Evolutionary conservation across 306 rosid species (phyloP).

Genomic region (Trifolium fragiferum): DNA sequence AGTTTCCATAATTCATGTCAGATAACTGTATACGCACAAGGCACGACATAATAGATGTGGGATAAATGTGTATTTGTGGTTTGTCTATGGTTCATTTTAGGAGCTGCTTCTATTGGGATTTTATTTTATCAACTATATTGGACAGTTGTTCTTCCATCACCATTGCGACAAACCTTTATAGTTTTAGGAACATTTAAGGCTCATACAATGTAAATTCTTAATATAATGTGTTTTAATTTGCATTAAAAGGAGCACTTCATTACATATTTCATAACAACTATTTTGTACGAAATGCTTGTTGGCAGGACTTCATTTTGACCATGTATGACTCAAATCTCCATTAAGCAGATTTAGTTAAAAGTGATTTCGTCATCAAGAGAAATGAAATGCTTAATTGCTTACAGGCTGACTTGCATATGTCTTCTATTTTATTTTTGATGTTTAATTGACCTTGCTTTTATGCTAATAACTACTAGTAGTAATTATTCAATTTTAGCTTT

Average conservation of each 20-base stretch:
- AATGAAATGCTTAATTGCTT: conserved; percentile 21
- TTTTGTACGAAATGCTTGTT: conserved; percentile 3
- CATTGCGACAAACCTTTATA: background rate
- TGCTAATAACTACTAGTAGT: background rate
- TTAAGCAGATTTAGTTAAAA: conserved; percentile 3
- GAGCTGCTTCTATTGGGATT: too few relatives aligned
- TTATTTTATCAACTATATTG: conserved; percentile 1
- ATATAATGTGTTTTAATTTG: conserved; percentile 19
- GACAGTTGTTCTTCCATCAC: background rate
- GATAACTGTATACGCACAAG: too few relatives aligned
- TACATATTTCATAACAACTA: conserved; percentile 6
- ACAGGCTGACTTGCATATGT: conserved; percentile 7
- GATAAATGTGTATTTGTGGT: too few relatives aligned
- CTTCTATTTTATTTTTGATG: background rate
- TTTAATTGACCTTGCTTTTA: conserved; percentile 19
- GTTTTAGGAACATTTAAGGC: conserved; percentile 7
- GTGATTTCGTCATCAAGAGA: background rate
- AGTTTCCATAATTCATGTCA: too few relatives aligned
- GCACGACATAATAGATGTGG: too few relatives aligned
- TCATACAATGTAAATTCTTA: background rate
- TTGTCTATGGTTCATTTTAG: too few relatives aligned
- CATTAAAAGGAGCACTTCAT: conserved; percentile 1
- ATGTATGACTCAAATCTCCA: conserved; percentile 1
- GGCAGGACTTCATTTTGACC: conserved; percentile 23
- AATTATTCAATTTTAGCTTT: conserved; percentile 6